Evolutionary conservation across 2,329 filamentous ascomycete genomes (phyloP).

Genomic region (Coniella vitis): DNA sequence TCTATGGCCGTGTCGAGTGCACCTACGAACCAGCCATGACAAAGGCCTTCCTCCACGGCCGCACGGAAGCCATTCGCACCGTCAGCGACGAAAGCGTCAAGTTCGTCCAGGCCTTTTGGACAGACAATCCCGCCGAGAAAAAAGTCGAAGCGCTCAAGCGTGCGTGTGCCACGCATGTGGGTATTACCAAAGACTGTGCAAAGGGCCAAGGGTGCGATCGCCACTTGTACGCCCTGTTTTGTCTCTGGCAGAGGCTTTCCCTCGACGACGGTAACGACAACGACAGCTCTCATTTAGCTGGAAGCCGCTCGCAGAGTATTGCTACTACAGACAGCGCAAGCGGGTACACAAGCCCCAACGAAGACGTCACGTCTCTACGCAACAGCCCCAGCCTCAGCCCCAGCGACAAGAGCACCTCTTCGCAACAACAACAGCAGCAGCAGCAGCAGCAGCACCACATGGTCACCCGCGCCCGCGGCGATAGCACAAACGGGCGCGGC

Average conservation of each 20-base stretch:
- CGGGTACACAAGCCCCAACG: constrained; percentile 56
- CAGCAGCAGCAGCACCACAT: constrained; percentile 27
- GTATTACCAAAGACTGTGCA: constrained; percentile 74
- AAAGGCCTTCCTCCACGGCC: constrained; percentile 85
- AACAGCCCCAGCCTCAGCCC: too few species aligned
- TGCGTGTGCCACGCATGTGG: constrained; percentile 77
- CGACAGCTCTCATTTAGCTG: constrained; percentile 36
- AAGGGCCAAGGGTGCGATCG: constrained; percentile 89
- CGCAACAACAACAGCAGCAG: constrained; percentile 8
- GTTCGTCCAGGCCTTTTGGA: constrained; percentile 93
- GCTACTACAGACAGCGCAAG: constrained; percentile 33
- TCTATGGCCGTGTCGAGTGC: constrained; percentile 89
- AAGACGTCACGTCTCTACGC: constrained; percentile 42
- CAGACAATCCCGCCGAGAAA: constrained; percentile 70
- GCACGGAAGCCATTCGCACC: constrained; percentile 86
- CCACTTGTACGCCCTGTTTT: constrained; percentile 89
- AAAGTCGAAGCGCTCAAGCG: constrained; percentile 82
- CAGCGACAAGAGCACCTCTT: too few species aligned
- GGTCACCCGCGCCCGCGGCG: constrained; percentile 39
- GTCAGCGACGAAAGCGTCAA: constrained; percentile 78
- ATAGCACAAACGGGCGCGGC: constrained; percentile 45
- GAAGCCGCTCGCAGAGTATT: neutral
- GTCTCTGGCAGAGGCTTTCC: constrained; percentile 84
- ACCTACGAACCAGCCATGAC: constrained; percentile 99
- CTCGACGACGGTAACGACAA: constrained; percentile 60